A percentile compares a stretch with the other conserved stretches of the same genome.
Evolutionary conservation across 352 stramenopile species (phyloP).

Genomic region (Pythium monospermum): DNA sequence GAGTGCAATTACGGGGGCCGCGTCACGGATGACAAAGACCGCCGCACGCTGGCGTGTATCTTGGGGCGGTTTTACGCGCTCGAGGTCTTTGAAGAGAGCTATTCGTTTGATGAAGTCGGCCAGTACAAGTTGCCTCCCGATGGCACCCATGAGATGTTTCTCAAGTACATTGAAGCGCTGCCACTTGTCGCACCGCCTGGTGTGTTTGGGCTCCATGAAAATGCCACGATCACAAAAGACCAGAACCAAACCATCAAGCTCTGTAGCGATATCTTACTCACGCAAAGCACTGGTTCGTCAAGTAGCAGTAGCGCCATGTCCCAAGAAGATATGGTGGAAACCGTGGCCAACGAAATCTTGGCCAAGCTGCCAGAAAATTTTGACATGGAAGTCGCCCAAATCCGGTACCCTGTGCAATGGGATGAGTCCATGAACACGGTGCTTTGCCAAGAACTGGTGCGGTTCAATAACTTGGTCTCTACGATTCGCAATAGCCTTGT

Average conservation of each 20-base stretch:
- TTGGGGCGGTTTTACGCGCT: conserved; percentile 71
- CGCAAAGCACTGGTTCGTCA: conserved; percentile 73
- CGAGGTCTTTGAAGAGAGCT: conserved; percentile 54
- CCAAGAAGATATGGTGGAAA: conserved; percentile 88
- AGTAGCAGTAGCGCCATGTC: conserved; percentile 57
- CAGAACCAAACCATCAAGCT: conserved; percentile 93
- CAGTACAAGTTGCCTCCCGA: conserved; percentile 76
- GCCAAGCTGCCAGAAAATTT: conserved; percentile 85
- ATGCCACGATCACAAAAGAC: conserved; percentile 93
- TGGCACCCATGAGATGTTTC: conserved; percentile 66
- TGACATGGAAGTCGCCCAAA: conserved; percentile 91
- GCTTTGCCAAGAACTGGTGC: conserved; percentile 90
- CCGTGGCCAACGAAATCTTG: conserved; percentile 85
- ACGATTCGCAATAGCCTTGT: conserved; percentile 83
- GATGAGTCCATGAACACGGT: conserved; percentile 94
- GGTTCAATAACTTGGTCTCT: conserved; percentile 92
- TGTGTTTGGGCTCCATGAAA: conserved; percentile 93
- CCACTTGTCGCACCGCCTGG: conserved; percentile 85
- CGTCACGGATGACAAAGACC: conserved; percentile 86
- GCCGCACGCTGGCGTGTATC: conserved; percentile 66
- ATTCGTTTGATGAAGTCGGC: conserved; percentile 62
- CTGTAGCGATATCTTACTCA: conserved; percentile 91
- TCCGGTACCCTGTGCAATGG: conserved; percentile 90
- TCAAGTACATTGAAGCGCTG: conserved; percentile 83
- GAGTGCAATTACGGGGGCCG: conserved; percentile 84